These are phyloP conservation scores for Butyriboletus appendiculatus DNA, from an alignment of 1,284 basidiomycete species.

Conservation along the genomic window DNA sequence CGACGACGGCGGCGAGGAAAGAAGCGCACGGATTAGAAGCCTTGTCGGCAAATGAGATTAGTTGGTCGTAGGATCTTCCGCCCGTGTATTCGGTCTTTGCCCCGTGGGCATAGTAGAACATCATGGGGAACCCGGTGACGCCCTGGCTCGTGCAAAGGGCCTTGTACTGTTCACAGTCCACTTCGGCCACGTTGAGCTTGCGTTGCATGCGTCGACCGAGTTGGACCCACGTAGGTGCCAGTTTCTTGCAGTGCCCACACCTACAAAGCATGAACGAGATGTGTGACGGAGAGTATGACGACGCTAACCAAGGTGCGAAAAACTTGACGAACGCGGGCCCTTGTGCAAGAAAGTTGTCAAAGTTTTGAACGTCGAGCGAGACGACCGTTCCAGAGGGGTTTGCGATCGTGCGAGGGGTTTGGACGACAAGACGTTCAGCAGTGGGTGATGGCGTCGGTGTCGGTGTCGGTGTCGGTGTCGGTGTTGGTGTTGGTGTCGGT, in stretches of 20 bases:
- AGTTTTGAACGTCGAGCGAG: conserved; percentile 51
- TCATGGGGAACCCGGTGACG: conserved; percentile 79
- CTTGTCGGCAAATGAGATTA: conserved; percentile 73
- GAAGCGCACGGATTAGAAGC: conserved; percentile 59
- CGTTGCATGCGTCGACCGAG: conserved; percentile 70
- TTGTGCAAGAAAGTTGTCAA: conserved; percentile 50
- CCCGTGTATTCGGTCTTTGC: conserved; percentile 70
- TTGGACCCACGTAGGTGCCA: conserved; percentile 78
- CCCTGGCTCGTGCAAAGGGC: conserved; percentile 64
- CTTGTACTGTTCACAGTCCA: conserved; percentile 81
- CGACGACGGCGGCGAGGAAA: not conserved
- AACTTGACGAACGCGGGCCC: conserved; percentile 87
- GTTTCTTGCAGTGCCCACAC: conserved; percentile 92
- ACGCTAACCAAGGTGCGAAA: conserved; percentile 81
- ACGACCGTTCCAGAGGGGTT: conserved; percentile 70
- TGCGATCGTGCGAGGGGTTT: conserved; percentile 26
- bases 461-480: conserved; percentile 11
- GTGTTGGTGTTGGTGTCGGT: conserved; percentile 8
- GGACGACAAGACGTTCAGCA: conserved; percentile 12
- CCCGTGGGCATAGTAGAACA: conserved; percentile 62
- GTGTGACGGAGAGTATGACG: not conserved
- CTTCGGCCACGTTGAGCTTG: conserved; percentile 75
- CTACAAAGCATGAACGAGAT: conserved; percentile 28
- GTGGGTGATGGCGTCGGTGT: conserved; percentile 11
- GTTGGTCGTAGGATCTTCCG: conserved; percentile 63